Evolutionary conservation across 108 stramenopile genomes (phyloP).

Genomic region (Nitzschia inconspicua): DNA sequence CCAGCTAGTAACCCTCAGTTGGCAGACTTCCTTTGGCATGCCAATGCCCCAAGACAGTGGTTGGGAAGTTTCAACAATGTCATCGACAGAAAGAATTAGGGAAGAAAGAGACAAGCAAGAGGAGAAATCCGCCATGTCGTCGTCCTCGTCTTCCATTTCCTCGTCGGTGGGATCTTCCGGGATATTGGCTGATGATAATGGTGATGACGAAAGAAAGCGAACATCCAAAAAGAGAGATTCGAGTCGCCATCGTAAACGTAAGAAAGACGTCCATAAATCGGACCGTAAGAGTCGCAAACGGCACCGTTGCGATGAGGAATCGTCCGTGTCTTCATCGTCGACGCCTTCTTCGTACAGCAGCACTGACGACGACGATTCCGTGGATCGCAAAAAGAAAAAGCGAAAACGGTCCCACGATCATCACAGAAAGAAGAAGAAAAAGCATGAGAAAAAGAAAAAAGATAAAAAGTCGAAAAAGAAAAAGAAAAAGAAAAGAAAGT

Average conservation of each 20-base stretch:
- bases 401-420: not conserved
- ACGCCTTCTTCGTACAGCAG: not conserved
- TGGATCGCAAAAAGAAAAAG: not conserved
- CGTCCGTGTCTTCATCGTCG: not conserved
- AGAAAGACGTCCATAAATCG: not conserved
- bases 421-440: not conserved
- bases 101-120: not conserved
- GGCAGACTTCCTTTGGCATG: too few species aligned
- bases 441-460: not conserved
- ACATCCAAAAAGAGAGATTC: not conserved
- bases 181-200: not conserved
- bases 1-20: too few species aligned
- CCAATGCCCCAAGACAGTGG: not conserved
- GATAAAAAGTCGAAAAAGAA: conserved; percentile 24
- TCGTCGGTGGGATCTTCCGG: not conserved
- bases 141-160: not conserved
- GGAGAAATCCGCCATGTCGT: not conserved
- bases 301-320: not conserved
- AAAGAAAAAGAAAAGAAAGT: conserved; percentile 34
- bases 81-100: not conserved
- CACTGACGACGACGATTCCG: not conserved
- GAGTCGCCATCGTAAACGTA: not conserved
- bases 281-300: not conserved
- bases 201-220: too few species aligned
- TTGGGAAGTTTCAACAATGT: not conserved